Evolutionary conservation across 2,329 filamentous ascomycete species (phyloP).

Genomic region (Neofusicoccum sp.): DNA sequence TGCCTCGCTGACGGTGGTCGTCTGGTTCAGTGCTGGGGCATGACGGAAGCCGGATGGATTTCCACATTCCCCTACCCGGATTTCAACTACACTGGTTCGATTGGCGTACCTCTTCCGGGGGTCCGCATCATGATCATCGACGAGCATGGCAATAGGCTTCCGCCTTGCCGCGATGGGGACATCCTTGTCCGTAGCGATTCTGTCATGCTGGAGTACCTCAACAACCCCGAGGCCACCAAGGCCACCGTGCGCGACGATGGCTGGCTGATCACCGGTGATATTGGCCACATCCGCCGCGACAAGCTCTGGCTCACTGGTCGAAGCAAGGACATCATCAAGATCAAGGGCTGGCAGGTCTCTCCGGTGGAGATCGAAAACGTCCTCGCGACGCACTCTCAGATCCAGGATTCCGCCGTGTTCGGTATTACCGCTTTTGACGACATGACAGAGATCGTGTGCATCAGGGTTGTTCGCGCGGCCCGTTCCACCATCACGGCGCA

Average conservation of each 20-base stretch:
- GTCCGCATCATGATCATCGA: conserved; percentile 22
- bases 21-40: conserved; percentile 1
- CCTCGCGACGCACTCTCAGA: conserved; percentile 27
- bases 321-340: conserved; percentile 66
- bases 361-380: conserved; percentile 60
- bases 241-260: conserved; percentile 62
- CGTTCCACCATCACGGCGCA: background rate
- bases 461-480: background rate
- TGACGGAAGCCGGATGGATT: background rate
- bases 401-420: conserved; percentile 17
- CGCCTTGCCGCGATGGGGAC: background rate
- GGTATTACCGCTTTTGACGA: background rate
- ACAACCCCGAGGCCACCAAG: conserved; percentile 64
- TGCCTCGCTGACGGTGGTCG: background rate
- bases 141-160: no score
- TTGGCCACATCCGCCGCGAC: conserved; percentile 57
- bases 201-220: conserved; percentile 75
- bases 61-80: background rate
- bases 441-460: background rate
- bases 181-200: conserved; percentile 67
- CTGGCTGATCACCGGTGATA: conserved; percentile 71
- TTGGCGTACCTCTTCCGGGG: conserved; percentile 20
- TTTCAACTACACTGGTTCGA: background rate
- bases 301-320: conserved; percentile 69
- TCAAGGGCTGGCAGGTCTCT: conserved; percentile 61